Base-by-base conservation (phyloP, 768 basidiomycete genomes). In the Rhodosporidiobolus sp. region DNA sequence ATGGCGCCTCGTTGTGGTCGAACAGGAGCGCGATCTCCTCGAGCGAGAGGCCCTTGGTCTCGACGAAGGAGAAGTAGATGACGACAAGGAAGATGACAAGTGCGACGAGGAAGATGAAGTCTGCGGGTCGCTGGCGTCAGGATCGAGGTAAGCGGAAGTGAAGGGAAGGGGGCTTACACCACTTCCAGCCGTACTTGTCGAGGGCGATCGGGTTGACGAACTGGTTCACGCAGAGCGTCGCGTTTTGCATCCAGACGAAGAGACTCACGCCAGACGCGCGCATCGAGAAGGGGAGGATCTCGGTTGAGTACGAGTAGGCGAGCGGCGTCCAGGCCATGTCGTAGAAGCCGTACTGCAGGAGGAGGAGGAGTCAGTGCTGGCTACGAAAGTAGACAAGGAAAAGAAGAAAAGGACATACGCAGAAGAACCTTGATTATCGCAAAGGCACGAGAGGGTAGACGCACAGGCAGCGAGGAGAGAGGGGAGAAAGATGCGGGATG, bases 191-290 rank as follows among this genome's bases (percentile, higher is more conserved):
- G n/a, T 65, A 50, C 26, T 43, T 26, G 8, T 65, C 45, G 30
- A 73, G 55, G 5, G 65, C 71, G 17, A 38, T 74, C 83, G 83
- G 84, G 85, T 59, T 59, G n/a, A 59, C 6, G 78, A 87, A 88
- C 75, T 86, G 86, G 77, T 88, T 88, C 83, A 88, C 86, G 81
- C 86, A 87, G 12, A 85, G 82, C 14, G 86, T 86, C 38, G 83
- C 79, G 20, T 87, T 85, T 54, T 84, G 82, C 79, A 85, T 86
- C 83, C 84, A 86, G 73, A 88, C 49, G 49, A 50, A 50, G 59
- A 61, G 46, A 0, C 46, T n/a, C 45, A 61, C 35, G 56, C 70
- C 48, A 5, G 48, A 45, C 32, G 62, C 52, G 57, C 73, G 53
- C 58, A 67, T 45, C 46, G 63, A 66, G 53, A 69, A 63, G 24